Evolutionary conservation across 306 rosid genomes (phyloP).

Genomic region (Malus orientalis): DNA sequence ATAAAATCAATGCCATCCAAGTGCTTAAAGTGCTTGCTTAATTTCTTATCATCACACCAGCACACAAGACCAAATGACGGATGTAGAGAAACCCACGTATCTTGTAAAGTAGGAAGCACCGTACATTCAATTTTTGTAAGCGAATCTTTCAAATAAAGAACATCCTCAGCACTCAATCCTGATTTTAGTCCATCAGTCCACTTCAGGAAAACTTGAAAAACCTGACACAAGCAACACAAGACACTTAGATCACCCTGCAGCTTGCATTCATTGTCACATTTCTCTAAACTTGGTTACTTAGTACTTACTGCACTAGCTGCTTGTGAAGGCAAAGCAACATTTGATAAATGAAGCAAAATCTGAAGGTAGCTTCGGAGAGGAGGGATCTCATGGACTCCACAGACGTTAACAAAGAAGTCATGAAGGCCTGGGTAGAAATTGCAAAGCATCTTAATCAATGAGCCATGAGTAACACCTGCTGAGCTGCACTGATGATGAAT

Average conservation of each 20-base stretch:
- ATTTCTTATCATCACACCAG: constrained; percentile 68
- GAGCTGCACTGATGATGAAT: constrained; percentile 27
- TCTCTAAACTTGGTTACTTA: constrained; percentile 26
- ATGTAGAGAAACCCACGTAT: constrained; percentile 90
- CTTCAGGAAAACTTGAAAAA: constrained; percentile 63
- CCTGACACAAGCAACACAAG: constrained; percentile 37
- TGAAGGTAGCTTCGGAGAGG: constrained; percentile 65
- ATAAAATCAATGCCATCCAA: constrained; percentile 57
- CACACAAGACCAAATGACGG: constrained; percentile 77
- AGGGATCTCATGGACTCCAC: constrained; percentile 64
- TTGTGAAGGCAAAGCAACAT: constrained; percentile 60
- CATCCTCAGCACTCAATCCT: constrained; percentile 52
- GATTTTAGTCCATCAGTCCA: constrained; percentile 74
- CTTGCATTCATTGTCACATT: constrained; percentile 4
- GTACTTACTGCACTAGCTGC: constrained; percentile 43
- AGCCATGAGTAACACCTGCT: constrained; percentile 16
- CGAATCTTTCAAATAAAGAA: constrained; percentile 54
- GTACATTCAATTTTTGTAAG: constrained; percentile 44
- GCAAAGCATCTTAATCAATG: constrained; percentile 46
- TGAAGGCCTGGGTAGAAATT: constrained; percentile 64
- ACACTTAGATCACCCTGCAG: constrained; percentile 15
- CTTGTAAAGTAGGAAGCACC: constrained; percentile 83
- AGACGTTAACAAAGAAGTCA: constrained; percentile 64
- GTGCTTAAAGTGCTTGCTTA: constrained; percentile 60
- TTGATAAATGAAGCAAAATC: constrained; percentile 71